phyloP scores from a whole-genome alignment of 2,329 filamentous ascomycete genomes.

The Fusarium udum region DNA sequence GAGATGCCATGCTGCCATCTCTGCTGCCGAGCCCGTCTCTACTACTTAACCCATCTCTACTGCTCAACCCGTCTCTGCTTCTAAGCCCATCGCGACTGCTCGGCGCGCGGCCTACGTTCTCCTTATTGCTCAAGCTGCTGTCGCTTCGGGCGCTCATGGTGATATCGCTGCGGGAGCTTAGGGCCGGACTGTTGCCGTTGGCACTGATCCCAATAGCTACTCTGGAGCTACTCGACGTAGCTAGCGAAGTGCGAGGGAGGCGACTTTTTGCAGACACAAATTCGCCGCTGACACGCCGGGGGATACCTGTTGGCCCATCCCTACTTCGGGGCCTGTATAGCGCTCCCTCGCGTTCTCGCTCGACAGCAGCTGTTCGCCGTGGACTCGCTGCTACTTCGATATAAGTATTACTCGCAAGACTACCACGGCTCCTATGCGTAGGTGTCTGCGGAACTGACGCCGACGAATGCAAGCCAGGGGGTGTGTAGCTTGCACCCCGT shows the following conservation, averaged over 20 bases:
- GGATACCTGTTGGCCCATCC: slow-evolving; percentile 54
- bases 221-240: slow-evolving; percentile 40
- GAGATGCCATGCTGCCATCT: slow-evolving; percentile 13
- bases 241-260: slow-evolving; percentile 51
- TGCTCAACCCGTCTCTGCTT: slow-evolving; percentile 33
- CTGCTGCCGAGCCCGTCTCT: slow-evolving; percentile 23
- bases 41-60: slow-evolving; percentile 32
- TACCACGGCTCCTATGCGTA: slow-evolving; percentile 54
- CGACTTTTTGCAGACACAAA: slow-evolving; percentile 51
- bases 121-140: slow-evolving; percentile 53
- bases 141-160: slow-evolving; percentile 51
- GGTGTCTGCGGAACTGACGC: slow-evolving; percentile 63
- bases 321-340: slow-evolving; percentile 55
- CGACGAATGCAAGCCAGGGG: slow-evolving; percentile 61
- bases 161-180: slow-evolving; percentile 35
- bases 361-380: slow-evolving; percentile 51
- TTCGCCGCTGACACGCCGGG: slow-evolving; percentile 56
- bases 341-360: slow-evolving; percentile 56
- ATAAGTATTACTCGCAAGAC: slow-evolving; percentile 53
- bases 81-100: slow-evolving; percentile 39
- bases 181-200: slow-evolving; percentile 27
- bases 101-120: slow-evolving; percentile 46
- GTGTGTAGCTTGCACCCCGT: slow-evolving; percentile 64
- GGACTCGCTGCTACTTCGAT: slow-evolving; percentile 65
- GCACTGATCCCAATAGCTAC: slow-evolving; percentile 23